A percentile compares a stretch with the other conserved stretches of the same genome.
Conservation (phyloP, 352 stramenopile genomes). For the Phytophthora nicotianae region DNA sequence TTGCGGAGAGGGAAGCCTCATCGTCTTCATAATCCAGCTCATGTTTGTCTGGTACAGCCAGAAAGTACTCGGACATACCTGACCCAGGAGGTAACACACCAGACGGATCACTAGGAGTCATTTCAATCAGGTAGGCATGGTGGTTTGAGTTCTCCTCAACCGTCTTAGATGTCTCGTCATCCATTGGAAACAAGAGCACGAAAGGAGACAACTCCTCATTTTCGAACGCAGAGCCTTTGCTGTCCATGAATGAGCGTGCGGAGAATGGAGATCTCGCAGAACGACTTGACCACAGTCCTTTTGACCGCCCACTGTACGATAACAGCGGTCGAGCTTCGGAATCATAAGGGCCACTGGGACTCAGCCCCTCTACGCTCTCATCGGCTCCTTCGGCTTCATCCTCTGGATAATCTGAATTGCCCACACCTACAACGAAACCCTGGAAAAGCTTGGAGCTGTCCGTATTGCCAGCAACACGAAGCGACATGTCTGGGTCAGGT, state of each 20-base stretch:
- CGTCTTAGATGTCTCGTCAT: constrained; percentile 64
- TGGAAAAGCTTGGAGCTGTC: constrained; percentile 60
- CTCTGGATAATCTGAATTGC: constrained; percentile 48
- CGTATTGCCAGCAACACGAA: constrained; percentile 69
- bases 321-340: constrained; percentile 51
- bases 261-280: constrained; percentile 57
- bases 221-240: constrained; percentile 37
- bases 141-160: constrained; percentile 59
- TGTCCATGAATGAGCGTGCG: constrained; percentile 44
- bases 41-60: constrained; percentile 65
- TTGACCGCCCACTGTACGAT: constrained; percentile 40
- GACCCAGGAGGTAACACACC: constrained; percentile 40
- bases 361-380: constrained; percentile 16
- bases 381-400: constrained; percentile 33
- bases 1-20: constrained; percentile 22
- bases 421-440: constrained; percentile 75
- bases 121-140: constrained; percentile 83
- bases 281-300: constrained; percentile 50
- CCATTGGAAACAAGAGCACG: constrained; percentile 78
- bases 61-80: constrained; percentile 63
- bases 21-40: constrained; percentile 43
- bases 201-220: constrained; percentile 49
- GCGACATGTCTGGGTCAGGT: constrained; percentile 60
- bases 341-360: constrained; percentile 34
- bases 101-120: constrained; percentile 56